Conservation (phyloP, 306 rosid species). For the Citrullus amarus region DNA sequence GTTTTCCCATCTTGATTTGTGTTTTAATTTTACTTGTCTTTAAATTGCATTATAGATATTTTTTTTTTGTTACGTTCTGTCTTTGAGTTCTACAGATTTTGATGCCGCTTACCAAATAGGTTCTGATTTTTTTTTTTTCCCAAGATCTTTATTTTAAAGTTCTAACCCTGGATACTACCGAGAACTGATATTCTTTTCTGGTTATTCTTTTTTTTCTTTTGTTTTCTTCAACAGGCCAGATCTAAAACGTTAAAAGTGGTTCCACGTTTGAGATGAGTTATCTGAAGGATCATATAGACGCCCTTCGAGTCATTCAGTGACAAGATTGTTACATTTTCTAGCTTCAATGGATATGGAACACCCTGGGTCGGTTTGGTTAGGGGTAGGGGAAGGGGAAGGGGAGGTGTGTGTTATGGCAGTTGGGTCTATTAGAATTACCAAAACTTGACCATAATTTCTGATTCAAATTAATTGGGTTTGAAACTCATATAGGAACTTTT, state of each 20-base stretch:
- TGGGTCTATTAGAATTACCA: background rate
- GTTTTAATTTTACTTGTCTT: background rate
- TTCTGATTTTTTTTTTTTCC: background rate
- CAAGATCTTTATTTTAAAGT: background rate
- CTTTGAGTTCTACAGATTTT: slow-evolving; percentile 5
- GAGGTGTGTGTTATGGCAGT: background rate
- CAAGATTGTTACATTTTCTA: slow-evolving; percentile 4
- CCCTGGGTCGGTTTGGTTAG: background rate
- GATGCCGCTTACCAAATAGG: slow-evolving; percentile 9
- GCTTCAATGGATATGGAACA: slow-evolving; percentile 8
- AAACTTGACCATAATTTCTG: background rate
- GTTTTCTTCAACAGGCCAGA: slow-evolving; percentile 20
- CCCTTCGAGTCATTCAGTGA: slow-evolving; percentile 11
- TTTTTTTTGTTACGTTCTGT: background rate
- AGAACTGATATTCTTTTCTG: slow-evolving; percentile 20
- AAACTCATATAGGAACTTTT: background rate
- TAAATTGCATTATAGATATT: background rate
- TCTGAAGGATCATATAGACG: slow-evolving; percentile 4
- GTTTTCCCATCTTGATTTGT: background rate
- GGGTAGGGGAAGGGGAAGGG: background rate
- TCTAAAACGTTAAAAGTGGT: slow-evolving; percentile 23
- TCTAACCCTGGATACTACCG: slow-evolving; percentile 13
- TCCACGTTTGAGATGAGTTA: slow-evolving; percentile 16
- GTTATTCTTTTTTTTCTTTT: slow-evolving; percentile 21
- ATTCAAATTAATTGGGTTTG: background rate